Evolutionary conservation across 176 grass and related monocot genomes (phyloP).

Genomic region (Elymus sibiricus): DNA sequence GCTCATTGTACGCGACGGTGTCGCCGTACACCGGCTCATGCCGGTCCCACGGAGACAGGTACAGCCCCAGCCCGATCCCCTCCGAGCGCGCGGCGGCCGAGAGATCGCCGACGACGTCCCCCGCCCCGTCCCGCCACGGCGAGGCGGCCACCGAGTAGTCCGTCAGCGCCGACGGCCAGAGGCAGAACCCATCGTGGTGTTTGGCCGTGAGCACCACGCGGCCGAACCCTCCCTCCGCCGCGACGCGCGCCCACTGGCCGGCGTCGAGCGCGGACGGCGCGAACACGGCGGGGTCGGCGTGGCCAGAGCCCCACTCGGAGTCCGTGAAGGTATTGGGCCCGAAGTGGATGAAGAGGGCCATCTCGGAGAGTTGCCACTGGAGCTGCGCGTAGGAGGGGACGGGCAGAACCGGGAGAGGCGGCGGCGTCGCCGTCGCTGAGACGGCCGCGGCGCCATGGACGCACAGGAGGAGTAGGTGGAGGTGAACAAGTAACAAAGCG

Average conservation of each 20-base stretch:
- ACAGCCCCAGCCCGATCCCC: constrained; percentile 66
- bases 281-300: constrained; percentile 70
- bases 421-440: constrained; percentile 20
- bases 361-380: constrained; percentile 85
- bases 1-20: constrained; percentile 74
- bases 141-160: constrained; percentile 76
- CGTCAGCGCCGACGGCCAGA: constrained; percentile 91
- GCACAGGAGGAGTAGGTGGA: constrained; percentile 14
- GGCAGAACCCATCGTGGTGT: constrained; percentile 97
- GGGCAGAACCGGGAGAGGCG: constrained; percentile 71
- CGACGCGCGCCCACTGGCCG: constrained; percentile 70
- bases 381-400: constrained; percentile 81
- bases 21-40: constrained; percentile 79
- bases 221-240: constrained; percentile 55
- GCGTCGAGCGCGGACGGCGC: constrained; percentile 65
- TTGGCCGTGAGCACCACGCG: constrained; percentile 85
- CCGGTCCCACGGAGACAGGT: constrained; percentile 94
- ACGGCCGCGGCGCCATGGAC: constrained; percentile 9
- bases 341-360: constrained; percentile 95
- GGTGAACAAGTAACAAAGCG: constrained; percentile 6
- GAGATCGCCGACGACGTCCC: constrained; percentile 73
- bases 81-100: constrained; percentile 46
- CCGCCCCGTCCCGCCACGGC: constrained; percentile 58
- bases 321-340: constrained; percentile 98
- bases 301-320: constrained; percentile 84